Evolutionary conservation across 805 yeast species (phyloP), one percentile per base, ranked within the genome.

Genomic region (Nakazawaea pomicola): DNA sequence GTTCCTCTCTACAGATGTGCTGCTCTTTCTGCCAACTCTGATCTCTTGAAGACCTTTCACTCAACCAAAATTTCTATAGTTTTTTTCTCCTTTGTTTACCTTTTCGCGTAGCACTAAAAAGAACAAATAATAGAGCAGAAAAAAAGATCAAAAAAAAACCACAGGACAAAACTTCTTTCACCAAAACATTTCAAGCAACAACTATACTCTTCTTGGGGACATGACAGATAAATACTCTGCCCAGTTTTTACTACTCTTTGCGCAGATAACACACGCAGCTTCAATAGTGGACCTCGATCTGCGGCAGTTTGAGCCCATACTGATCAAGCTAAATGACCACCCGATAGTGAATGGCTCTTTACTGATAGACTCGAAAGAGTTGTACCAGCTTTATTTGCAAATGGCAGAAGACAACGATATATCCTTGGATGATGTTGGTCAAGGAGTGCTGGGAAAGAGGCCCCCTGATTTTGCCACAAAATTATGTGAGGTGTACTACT

Each of bases 181-280:
- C n/a, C n/a, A n/a, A n/a, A n/a, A n/a, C n/a, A n/a, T n/a, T n/a
- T n/a, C n/a, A n/a, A n/a, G n/a, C n/a, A n/a, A 29, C 9, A 10
- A 14, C 32, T 15, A 17, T 3, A 11, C 4, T 14, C 8, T 14
- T 10, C 11, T 15, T 14, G 3, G 18, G 21, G 11, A 21, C 29
- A 35, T 35, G 38, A 10, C 61, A 8, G 38, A 40, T 3, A 33
- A 39, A 3, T 58, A 57, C 47, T 51, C 61, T 1, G 55, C 58
- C 3, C 59, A 58, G 44, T 46, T 56, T 11, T 47, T 55, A 23
- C 50, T 61, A 23, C 53, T 61, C 9, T 46, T 61, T 3, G 50
- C 56, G n/a, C 65, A 61, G 44, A 39, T 49, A 18, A 43, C 60
- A 4, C 52, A 56, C 33, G 62, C 45, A 25, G 36, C 46, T 33